Base-by-base conservation (phyloP, 164 flowering plant genomes). In the Umbellularia californica region DNA sequence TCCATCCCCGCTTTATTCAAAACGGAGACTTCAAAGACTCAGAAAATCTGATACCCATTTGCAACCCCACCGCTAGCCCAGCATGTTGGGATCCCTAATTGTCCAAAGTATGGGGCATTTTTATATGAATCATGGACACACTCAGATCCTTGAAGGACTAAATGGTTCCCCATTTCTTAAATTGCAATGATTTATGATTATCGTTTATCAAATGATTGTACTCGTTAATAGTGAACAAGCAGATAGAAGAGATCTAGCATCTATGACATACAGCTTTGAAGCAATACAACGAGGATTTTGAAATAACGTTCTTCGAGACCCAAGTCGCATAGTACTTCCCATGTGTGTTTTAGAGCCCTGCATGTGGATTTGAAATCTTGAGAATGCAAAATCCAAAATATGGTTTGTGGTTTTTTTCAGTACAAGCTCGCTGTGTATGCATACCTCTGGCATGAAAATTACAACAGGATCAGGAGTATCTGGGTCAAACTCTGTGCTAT, bases 271-370 rank as follows among this genome's bases (percentile, higher is more conserved):
- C 99, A 95, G 85, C 77, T 89, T 92, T 50, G 98, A 86, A 72
- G 93, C 81, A 70, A 92, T 74, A 78, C 93, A 95, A 76, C 86
- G 88, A 58, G 90, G 84, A 50, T 89, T 83, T 75, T 88, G 89
- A 63, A 95, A 87, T 35, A 89, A 77, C 33, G 99, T 95, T 82
- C 87, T 92, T 65, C 97, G 90, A 69, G 93, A 90, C 76, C 99
- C 99, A 51, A 95, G 85, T 77, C 99, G 87, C 99, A 95, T 95
- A 68, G 99, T 92, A 82, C 89, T 88, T 80, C 99, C 98, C 98
- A 93, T 95, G 73, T 92, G 94, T 11, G 98, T 93, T 83, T 83
- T 87, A 50, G 98, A 93, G 50, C 97, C 98, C 99, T 95, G 84
- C 79, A 77, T 11, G 20, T 19, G 68, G 60, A 76, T 41, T 55